phyloP scores from a whole-genome alignment of 1,139 yeast species.

The Scheffersomyces illinoinensis region DNA sequence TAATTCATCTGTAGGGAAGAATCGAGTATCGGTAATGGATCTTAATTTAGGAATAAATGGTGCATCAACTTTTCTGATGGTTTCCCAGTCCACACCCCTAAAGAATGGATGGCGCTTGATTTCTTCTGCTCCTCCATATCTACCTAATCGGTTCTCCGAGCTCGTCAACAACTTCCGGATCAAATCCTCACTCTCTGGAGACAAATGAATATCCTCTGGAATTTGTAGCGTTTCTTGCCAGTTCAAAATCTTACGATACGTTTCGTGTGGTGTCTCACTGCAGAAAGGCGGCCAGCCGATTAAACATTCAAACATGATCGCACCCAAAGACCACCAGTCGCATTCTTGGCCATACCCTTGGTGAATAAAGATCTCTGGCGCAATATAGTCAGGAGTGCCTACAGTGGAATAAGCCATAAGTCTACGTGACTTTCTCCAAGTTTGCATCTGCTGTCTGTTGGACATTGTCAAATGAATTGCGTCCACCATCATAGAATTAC shows the following conservation, averaged over 20 bases:
- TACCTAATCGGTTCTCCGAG: conserved; percentile 84
- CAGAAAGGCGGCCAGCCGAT: conserved; percentile 99
- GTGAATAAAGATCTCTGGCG: conserved; percentile 94
- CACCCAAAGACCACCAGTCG: conserved; percentile 99
- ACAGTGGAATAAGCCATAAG: conserved; percentile 98
- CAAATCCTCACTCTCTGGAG: conserved; percentile 92
- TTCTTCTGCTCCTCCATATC: conserved; percentile 92
- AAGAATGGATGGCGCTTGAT: conserved; percentile 91
- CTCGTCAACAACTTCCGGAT: conserved; percentile 80
- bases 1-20: conserved; percentile 96
- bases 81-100: conserved; percentile 95
- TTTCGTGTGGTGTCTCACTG: conserved; percentile 98
- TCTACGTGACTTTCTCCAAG: conserved; percentile 96
- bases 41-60: conserved; percentile 79
- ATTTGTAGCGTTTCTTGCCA: conserved; percentile 93
- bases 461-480: conserved; percentile 95
- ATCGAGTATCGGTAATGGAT: conserved; percentile 92
- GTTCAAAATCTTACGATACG: conserved; percentile 89
- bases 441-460: conserved; percentile 94
- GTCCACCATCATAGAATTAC: conserved; percentile 91
- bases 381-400: conserved; percentile 98
- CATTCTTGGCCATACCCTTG: conserved; percentile 99
- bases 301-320: conserved; percentile 97
- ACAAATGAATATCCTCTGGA: conserved; percentile 93
- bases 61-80: conserved; percentile 89